Percentiles rank a stretch among this genome's conserved stretches.
These are phyloP conservation scores for Metschnikowia vanudenii DNA, from an alignment of 805 yeast genomes.

Conservation along the genomic window DNA sequence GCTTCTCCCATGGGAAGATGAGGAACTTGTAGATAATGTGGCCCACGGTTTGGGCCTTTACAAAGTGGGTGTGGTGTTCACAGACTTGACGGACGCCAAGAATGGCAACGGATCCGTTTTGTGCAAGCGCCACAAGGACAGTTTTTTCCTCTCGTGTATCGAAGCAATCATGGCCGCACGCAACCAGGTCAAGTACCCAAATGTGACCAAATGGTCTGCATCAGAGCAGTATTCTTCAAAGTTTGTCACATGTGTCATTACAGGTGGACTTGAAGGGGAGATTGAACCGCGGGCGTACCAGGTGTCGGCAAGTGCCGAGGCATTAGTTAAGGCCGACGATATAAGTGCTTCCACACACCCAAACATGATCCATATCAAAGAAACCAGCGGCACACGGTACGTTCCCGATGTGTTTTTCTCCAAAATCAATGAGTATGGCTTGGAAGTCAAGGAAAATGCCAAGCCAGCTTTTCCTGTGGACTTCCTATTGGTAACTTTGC, in stretches of 20 bases:
- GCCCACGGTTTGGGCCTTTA: conserved; percentile 60
- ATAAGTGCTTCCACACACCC: conserved; percentile 90
- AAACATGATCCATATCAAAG: conserved; percentile 75
- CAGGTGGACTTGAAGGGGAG: conserved; percentile 86
- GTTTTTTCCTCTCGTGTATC: conserved; percentile 84
- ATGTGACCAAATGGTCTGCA: conserved; percentile 59
- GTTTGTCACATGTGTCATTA: conserved; percentile 87
- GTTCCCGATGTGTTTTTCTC: conserved; percentile 93
- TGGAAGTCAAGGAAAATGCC: conserved; percentile 75
- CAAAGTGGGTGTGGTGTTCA: conserved; percentile 81
- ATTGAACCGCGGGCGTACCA: conserved; percentile 91
- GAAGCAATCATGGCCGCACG: conserved; percentile 83
- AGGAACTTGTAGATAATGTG: conserved; percentile 49
- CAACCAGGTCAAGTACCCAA: conserved; percentile 67
- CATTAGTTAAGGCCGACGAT: conserved; percentile 79
- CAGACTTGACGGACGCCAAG: conserved; percentile 88
- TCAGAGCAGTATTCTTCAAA: conserved; percentile 75
- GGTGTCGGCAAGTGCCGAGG: conserved; percentile 85
- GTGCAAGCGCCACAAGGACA: conserved; percentile 88
- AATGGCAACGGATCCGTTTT: conserved; percentile 83
- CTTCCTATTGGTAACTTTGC: conserved; percentile 69
- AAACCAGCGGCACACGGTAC: conserved; percentile 68
- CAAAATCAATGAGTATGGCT: conserved; percentile 81
- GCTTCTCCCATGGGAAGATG: conserved; percentile 54
- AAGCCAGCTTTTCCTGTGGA: conserved; percentile 32